Conservation (phyloP, 202 grass and related monocot genomes). For the Hordeum pubiflorum region DNA sequence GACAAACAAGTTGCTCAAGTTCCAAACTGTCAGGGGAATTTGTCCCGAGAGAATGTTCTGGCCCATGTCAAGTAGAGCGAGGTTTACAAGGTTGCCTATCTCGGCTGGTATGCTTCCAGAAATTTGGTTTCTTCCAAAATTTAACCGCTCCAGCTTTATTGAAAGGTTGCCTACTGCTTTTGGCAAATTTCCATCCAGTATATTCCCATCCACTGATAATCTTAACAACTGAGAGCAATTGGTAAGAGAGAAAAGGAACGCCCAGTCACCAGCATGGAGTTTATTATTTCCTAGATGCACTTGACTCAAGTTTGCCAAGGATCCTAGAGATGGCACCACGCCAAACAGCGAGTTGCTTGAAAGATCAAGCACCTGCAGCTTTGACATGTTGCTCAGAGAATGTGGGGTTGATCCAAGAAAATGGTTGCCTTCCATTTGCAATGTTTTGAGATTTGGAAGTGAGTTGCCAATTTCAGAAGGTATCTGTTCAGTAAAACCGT, state of each 20-base stretch:
- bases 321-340: slow-evolving; percentile 21
- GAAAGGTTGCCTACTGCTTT: slow-evolving; percentile 28
- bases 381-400: slow-evolving; percentile 28
- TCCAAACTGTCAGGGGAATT: slow-evolving; percentile 13
- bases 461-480: slow-evolving; percentile 15
- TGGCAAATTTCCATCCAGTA: slow-evolving; percentile 25
- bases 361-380: slow-evolving; percentile 33
- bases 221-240: slow-evolving; percentile 21
- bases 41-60: slow-evolving; percentile 14
- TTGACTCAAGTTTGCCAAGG: slow-evolving; percentile 2
- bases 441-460: slow-evolving; percentile 23
- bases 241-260: slow-evolving; percentile 33
- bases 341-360: slow-evolving; percentile 29
- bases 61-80: neutral
- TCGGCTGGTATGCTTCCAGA: slow-evolving; percentile 14
- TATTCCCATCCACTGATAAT: slow-evolving; percentile 4
- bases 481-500: no score
- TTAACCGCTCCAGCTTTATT: neutral
- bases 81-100: neutral
- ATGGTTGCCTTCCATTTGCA: slow-evolving; percentile 2
- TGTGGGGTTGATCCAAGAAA: slow-evolving; percentile 10
- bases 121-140: slow-evolving; percentile 23
- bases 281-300: slow-evolving; percentile 21
- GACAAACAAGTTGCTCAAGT: slow-evolving; percentile 3
- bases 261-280: slow-evolving; percentile 23